phyloP scores from a whole-genome alignment of 1,284 basidiomycete species.

The Pascua sp. region DNA sequence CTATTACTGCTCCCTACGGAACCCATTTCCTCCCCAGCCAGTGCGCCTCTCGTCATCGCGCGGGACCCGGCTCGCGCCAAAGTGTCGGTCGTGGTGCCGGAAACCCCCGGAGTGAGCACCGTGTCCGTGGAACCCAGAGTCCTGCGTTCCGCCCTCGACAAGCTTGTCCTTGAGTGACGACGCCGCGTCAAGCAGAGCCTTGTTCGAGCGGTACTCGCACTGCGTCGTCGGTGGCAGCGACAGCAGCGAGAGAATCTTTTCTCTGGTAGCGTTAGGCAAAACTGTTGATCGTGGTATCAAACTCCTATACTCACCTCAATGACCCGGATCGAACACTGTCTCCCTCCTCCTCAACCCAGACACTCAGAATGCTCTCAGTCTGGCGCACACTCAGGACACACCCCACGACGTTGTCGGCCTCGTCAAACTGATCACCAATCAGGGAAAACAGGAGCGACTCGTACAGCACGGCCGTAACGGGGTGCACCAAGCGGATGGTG shows the following conservation, averaged over 20 bases:
- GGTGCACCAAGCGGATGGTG: conserved; percentile 46
- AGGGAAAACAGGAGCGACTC: conserved; percentile 45
- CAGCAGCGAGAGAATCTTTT: conserved; percentile 46
- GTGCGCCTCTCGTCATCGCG: conserved; percentile 14
- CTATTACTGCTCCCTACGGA: conserved; percentile 17
- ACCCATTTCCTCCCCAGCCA: conserved; percentile 18
- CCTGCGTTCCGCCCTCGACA: conserved; percentile 1
- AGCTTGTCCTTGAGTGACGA: conserved; percentile 22
- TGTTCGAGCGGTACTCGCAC: conserved; percentile 50
- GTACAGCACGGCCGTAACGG: conserved; percentile 44
- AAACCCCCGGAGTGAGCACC: neutral
- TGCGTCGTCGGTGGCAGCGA: conserved; percentile 39
- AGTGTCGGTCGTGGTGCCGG: conserved; percentile 11
- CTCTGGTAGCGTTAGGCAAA: conserved; percentile 25
- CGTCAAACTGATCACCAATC: conserved; percentile 51
- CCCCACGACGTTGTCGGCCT: conserved; percentile 48
- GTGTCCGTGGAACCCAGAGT: conserved; percentile 3
- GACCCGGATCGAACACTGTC: conserved; percentile 41
- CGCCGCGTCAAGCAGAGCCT: conserved; percentile 41
- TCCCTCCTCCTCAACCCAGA: conserved; percentile 51
- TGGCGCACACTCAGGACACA: conserved; percentile 48
- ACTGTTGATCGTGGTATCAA: neutral
- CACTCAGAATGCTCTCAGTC: conserved; percentile 49
- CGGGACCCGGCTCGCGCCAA: conserved; percentile 14
- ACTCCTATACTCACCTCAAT: conserved; percentile 38